Evolutionary conservation across 1,284 basidiomycete species (phyloP), one percentile per base, ranked within the genome.

Genomic region (Earliella scabrosa): DNA sequence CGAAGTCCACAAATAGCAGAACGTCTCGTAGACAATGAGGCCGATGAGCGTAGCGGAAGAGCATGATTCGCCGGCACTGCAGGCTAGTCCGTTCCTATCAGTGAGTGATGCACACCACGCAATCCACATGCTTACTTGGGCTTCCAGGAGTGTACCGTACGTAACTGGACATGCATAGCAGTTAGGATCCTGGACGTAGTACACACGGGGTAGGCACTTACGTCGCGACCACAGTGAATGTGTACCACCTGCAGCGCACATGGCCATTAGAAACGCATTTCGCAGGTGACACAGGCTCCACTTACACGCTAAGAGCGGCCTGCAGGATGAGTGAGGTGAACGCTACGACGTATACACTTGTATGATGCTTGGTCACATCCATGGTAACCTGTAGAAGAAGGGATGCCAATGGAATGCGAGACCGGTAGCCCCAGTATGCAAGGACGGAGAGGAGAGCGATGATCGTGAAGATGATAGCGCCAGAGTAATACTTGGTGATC

Each of bases 1-100:
- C 0, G 87, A 89, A 10, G 85, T 88, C 91, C 92, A 94, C 40
- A 92, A 78, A 75, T 86, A 94, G n/a, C 87, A 87, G 72, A 94
- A 94, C 0, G 87, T 85, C 56, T 85, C 82, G 66, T 84, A 95
- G 69, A 94, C 85, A 55, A 94, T 81, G 9, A 94, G 75, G 1
- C 93, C 92, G 0, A 82, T 77, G 23, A 87, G 82, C 44, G 79
- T 86, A 4, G 72, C 73, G 2, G 76, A 77, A 0, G 82, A 83
- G 54, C 83, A 84, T 5, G 73, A 73, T 0, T 77, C 74, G 16
- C 77, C 78, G 4, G 64, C 68, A 4, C 66, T 69, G 58, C 77
- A 80, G 16, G 73, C 77, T 77, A 49, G 13, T 23, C 18, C n/a
- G 9, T n/a, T n/a, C 5, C 6, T 11, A 5, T 46, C 20, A 35